Percentiles rank a stretch among this genome's conserved stretches.
phyloP scores from a whole-genome alignment of 768 basidiomycete genomes.

The Dacryopinax primogenitus region DNA sequence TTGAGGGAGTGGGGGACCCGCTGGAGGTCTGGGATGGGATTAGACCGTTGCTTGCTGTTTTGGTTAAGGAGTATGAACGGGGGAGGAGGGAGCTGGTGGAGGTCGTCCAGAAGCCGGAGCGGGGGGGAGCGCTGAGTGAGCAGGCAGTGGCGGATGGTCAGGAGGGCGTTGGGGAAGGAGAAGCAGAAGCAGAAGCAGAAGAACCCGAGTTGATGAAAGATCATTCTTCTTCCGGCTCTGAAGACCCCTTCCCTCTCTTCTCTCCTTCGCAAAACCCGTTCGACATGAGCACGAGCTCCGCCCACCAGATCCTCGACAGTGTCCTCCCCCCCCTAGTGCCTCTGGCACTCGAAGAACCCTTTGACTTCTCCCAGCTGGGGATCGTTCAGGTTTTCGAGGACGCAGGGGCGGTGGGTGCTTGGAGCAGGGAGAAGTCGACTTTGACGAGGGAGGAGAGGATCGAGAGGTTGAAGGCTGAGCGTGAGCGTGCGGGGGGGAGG shows the following conservation, averaged over 20 bases:
- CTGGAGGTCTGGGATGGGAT: constrained; percentile 63
- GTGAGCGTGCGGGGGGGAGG: constrained; percentile 29
- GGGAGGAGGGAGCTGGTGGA: constrained; percentile 46
- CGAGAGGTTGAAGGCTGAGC: constrained; percentile 39
- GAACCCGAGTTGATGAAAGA: too few species aligned
- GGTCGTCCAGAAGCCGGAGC: constrained; percentile 8
- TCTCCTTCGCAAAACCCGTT: not conserved
- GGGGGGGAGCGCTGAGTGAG: not conserved
- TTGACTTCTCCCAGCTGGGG: constrained; percentile 35
- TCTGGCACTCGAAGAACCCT: not conserved
- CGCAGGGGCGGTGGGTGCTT: constrained; percentile 25
- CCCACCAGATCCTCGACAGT: too few species aligned
- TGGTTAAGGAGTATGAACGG: constrained; percentile 69
- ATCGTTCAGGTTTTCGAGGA: constrained; percentile 80
- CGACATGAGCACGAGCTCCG: not conserved
- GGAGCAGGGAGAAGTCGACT: constrained; percentile 48
- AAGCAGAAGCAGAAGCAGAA: too few species aligned
- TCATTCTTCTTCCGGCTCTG: too few species aligned
- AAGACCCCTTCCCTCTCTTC: too few species aligned
- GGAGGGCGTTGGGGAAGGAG: not conserved
- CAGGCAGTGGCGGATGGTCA: constrained; percentile 29
- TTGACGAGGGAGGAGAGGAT: constrained; percentile 67
- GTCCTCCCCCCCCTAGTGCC: not conserved
- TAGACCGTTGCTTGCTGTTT: constrained; percentile 61
- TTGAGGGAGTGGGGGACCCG: constrained; percentile 25